These are phyloP conservation scores for Saccharomycodes ludwigii DNA, from an alignment of 805 yeast genomes.

Conservation along the genomic window DNA sequence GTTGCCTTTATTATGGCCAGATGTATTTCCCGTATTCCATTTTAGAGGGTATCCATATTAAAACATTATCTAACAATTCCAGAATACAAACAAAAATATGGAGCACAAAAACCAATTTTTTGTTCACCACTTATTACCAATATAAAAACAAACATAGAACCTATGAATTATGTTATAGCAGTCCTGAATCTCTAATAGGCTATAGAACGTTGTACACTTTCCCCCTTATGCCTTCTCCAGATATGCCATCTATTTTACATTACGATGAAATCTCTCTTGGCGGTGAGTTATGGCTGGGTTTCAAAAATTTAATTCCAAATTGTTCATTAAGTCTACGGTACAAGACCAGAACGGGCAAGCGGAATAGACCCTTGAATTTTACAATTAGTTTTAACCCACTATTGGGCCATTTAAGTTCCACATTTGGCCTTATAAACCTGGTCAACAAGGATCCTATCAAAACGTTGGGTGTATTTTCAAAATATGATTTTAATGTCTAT, in stretches of 20 bases:
- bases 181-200: conserved; percentile 77
- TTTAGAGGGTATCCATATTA: conserved; percentile 76
- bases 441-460: conserved; percentile 26
- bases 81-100: conserved; percentile 68
- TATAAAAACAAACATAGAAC: conserved; percentile 49
- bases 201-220: conserved; percentile 67
- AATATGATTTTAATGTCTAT: conserved; percentile 80
- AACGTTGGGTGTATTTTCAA: conserved; percentile 65
- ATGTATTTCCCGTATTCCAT: conserved; percentile 81
- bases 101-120: conserved; percentile 48
- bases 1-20: conserved; percentile 63
- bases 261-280: conserved; percentile 64
- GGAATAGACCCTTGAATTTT: conserved; percentile 65
- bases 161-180: conserved; percentile 66
- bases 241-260: conserved; percentile 21
- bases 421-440: conserved; percentile 26
- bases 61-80: conserved; percentile 42
- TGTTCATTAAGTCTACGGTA: conserved; percentile 76
- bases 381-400: conserved; percentile 81
- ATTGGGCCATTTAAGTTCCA: conserved; percentile 77
- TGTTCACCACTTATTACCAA: conserved; percentile 59
- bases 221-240: conserved; percentile 24
- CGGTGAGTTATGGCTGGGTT: conserved; percentile 81
- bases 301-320: conserved; percentile 77
- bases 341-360: conserved; percentile 61